A percentile compares a stretch with the other conserved stretches of the same genome.
Conservation (phyloP, 2,329 filamentous ascomycete genomes). For the Cordyceps fumosorosea region DNA sequence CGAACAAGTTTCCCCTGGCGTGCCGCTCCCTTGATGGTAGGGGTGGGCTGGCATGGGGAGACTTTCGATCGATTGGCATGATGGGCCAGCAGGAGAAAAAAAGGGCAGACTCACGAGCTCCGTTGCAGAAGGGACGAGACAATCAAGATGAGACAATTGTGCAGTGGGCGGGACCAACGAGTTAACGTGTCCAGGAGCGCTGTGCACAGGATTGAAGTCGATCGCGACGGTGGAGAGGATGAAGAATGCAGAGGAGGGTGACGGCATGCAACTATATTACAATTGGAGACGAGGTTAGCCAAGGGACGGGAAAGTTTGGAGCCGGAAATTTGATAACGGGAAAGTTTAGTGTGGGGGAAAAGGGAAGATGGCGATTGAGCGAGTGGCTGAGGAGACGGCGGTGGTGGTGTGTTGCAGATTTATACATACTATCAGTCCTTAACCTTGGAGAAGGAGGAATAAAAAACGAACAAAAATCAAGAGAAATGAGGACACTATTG, state of each 20-base stretch:
- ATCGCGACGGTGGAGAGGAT: constrained; percentile 37
- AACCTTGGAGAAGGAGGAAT: constrained; percentile 15
- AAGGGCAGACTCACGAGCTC: constrained; percentile 46
- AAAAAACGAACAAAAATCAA: constrained; percentile 13
- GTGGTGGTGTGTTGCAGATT: constrained; percentile 24
- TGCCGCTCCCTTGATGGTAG: constrained; percentile 25
- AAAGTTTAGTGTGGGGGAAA: constrained; percentile 30
- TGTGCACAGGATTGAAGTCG: constrained; percentile 35
- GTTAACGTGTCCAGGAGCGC: constrained; percentile 56
- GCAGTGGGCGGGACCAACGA: constrained; percentile 52
- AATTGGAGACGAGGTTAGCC: constrained; percentile 22
- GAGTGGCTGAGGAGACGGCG: constrained; percentile 23
- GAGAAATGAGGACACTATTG: constrained; percentile 8
- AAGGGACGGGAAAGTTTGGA: constrained; percentile 31
- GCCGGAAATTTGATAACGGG: constrained; percentile 14
- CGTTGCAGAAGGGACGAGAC: constrained; percentile 34
- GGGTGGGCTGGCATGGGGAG: constrained; percentile 22
- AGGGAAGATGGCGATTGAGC: constrained; percentile 13
- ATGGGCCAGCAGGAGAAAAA: constrained; percentile 16
- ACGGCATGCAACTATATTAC: constrained; percentile 31
- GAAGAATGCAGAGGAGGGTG: constrained; percentile 27
- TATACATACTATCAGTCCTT: constrained; percentile 35
- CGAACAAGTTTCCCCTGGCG: constrained; percentile 14
- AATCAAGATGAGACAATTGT: constrained; percentile 43
- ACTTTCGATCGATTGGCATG: constrained; percentile 20